A percentile compares a stretch with the other conserved stretches of the same genome.
phyloP scores from a whole-genome alignment of 2,329 filamentous ascomycete species.

The Colletotrichum falcatum region DNA sequence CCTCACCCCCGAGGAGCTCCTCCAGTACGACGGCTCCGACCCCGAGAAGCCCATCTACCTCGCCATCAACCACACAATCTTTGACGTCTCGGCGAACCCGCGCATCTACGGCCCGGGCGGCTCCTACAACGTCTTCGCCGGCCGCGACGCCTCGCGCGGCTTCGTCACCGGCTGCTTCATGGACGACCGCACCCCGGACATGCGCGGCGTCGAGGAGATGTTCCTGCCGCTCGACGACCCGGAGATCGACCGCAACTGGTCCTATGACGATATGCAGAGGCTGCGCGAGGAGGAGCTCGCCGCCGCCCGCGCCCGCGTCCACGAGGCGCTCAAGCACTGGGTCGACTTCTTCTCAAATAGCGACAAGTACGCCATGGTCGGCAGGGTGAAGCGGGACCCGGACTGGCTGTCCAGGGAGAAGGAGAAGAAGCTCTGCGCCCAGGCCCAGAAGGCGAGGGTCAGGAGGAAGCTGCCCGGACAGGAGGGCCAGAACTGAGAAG shows the following conservation, averaged over 20 bases:
- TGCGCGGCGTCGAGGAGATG: slow-evolving; percentile 89
- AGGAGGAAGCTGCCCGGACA: slow-evolving; percentile 70
- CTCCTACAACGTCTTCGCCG: slow-evolving; percentile 87
- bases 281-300: slow-evolving; percentile 72
- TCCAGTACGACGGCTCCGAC: slow-evolving; percentile 82
- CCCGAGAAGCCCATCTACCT: slow-evolving; percentile 84
- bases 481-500: slow-evolving; percentile 48
- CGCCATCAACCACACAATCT: slow-evolving; percentile 88
- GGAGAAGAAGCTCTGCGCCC: slow-evolving; percentile 74
- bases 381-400: slow-evolving; percentile 74
- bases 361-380: slow-evolving; percentile 85
- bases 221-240: slow-evolving; percentile 76
- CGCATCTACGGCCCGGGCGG: slow-evolving; percentile 85
- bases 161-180: slow-evolving; percentile 95
- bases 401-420: slow-evolving; percentile 73
- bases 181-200: slow-evolving; percentile 84
- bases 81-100: slow-evolving; percentile 79
- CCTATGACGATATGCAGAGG: slow-evolving; percentile 63
- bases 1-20: slow-evolving; percentile 81
- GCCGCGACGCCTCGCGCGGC: slow-evolving; percentile 85
- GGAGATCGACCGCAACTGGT: slow-evolving; percentile 70
- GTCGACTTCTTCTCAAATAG: slow-evolving; percentile 83
- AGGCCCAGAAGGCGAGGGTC: slow-evolving; percentile 70
- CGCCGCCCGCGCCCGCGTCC: slow-evolving; percentile 73
- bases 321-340: slow-evolving; percentile 82